These are phyloP conservation scores for Penicillium sp. DNA, from an alignment of 2,329 filamentous ascomycete genomes.

Conservation along the genomic window DNA sequence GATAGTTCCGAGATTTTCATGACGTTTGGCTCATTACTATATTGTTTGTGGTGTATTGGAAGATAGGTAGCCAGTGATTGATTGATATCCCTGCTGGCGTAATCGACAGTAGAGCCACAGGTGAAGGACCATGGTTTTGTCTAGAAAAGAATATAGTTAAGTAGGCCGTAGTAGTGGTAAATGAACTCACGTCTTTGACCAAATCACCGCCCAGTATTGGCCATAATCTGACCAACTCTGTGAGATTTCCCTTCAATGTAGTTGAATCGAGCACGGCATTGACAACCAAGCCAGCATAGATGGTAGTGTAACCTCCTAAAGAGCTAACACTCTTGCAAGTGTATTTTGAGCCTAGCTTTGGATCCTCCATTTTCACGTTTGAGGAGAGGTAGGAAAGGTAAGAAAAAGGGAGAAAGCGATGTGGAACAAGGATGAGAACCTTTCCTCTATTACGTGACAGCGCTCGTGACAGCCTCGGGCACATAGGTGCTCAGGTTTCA, in stretches of 20 bases:
- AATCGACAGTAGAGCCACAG: neutral
- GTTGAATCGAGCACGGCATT: neutral
- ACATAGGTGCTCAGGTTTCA: no score
- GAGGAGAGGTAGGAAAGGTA: neutral
- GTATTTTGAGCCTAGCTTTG: conserved; percentile 13
- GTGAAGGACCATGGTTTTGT: neutral
- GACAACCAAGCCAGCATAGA: neutral
- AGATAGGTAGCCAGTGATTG: neutral
- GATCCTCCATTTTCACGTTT: conserved; percentile 17
- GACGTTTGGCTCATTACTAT: neutral
- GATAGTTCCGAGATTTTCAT: neutral
- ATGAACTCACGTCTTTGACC: neutral
- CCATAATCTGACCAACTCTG: neutral
- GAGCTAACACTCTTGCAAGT: neutral
- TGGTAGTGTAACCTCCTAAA: neutral
- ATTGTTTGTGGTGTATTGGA: neutral
- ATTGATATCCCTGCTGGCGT: neutral
- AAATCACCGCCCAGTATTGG: neutral
- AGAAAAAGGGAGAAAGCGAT: neutral
- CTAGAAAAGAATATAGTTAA: neutral
- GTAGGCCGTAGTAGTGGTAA: neutral
- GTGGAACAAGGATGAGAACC: neutral
- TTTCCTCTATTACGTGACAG: neutral
- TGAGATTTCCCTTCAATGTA: neutral
- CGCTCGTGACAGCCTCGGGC: no score